phyloP scores from a whole-genome alignment of 1,139 yeast genomes.

The Hemisphaericaspora lyxosophila region DNA sequence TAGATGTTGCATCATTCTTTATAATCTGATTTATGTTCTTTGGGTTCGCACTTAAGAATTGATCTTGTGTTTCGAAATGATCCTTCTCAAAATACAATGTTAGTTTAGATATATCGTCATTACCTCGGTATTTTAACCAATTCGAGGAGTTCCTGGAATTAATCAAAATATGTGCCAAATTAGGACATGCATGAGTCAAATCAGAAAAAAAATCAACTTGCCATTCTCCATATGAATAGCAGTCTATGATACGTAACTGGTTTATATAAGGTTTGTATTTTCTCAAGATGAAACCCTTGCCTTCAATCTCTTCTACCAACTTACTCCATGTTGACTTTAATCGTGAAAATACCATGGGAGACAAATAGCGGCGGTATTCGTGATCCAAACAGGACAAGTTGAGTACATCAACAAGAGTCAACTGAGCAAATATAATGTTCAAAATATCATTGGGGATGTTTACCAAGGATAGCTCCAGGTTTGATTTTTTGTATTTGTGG shows the following conservation, averaged over 20 bases:
- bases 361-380: constrained; percentile 21
- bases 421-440: constrained; percentile 19
- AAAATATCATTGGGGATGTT: constrained; percentile 32
- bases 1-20: constrained; percentile 8
- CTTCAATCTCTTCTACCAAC: constrained; percentile 17
- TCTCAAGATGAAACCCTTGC: constrained; percentile 5
- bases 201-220: constrained; percentile 31
- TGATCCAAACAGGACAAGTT: constrained; percentile 23
- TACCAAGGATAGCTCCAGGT: constrained; percentile 12
- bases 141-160: constrained; percentile 40
- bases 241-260: constrained; percentile 31
- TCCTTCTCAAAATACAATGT: constrained; percentile 27
- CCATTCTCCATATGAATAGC: constrained; percentile 45
- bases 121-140: constrained; percentile 41
- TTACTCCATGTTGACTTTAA: constrained; percentile 34
- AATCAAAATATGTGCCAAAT: constrained; percentile 23
- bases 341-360: constrained; percentile 22
- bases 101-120: constrained; percentile 19
- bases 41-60: constrained; percentile 18
- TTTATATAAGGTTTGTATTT: constrained; percentile 15
- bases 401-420: constrained; percentile 24
- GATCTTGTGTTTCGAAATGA: constrained; percentile 22
- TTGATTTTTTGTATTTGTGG: constrained; percentile 4
- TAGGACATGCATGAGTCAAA: constrained; percentile 22
- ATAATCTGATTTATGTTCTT: constrained; percentile 16